Conservation (phyloP, 352 stramenopile species). For the Pythium utonaiense region DNA sequence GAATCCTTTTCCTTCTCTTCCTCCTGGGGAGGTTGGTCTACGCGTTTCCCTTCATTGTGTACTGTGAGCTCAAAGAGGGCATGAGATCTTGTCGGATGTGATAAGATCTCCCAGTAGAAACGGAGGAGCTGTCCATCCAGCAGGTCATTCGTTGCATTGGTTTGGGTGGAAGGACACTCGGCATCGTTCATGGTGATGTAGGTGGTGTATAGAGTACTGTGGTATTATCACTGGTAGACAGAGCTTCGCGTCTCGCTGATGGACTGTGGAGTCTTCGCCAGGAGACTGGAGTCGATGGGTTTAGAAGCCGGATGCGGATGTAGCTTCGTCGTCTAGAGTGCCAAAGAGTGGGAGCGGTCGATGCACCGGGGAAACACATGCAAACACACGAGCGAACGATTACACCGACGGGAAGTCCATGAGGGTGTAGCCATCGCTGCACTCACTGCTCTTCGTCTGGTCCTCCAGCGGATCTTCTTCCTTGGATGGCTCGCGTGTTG, state of each 20-base stretch:
- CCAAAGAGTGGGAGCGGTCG: not conserved
- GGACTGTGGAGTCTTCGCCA: too few relatives aligned
- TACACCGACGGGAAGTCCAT: slow-evolving; percentile 69
- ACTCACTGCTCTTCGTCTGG: slow-evolving; percentile 73
- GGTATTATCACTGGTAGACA: too few relatives aligned
- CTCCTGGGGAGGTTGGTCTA: too few relatives aligned
- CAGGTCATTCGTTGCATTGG: too few relatives aligned
- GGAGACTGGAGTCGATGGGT: not conserved
- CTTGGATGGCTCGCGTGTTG: not conserved
- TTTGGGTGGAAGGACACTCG: not conserved
- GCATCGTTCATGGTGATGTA: not conserved
- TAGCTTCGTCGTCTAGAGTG: not conserved
- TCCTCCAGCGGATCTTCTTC: slow-evolving; percentile 46
- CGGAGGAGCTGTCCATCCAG: too few relatives aligned
- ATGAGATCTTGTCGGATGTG: too few relatives aligned
- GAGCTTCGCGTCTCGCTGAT: too few relatives aligned
- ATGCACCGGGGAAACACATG: slow-evolving; percentile 5
- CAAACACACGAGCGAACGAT: slow-evolving; percentile 17
- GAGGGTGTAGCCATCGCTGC: slow-evolving; percentile 73
- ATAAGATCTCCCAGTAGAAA: too few relatives aligned
- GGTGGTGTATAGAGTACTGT: too few relatives aligned
- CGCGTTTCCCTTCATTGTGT: too few relatives aligned
- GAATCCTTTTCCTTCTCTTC: too few relatives aligned
- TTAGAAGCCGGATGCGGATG: not conserved
- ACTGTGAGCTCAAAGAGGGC: too few relatives aligned